Conservation (phyloP, 495 filamentous ascomycete species). For the Hyphodiscus hymeniophilus region DNA sequence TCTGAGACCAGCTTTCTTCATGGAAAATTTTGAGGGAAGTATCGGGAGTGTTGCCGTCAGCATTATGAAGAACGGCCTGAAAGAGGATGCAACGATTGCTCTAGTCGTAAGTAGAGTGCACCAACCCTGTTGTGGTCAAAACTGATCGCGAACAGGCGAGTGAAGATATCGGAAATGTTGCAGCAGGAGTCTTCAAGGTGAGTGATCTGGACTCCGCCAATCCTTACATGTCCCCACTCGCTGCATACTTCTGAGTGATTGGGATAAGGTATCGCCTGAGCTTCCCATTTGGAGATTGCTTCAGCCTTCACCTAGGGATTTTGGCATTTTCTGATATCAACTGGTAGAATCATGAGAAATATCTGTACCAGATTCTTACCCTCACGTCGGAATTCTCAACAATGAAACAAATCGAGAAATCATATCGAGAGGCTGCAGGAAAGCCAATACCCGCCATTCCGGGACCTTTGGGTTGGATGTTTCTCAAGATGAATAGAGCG, state of each 20-base stretch:
- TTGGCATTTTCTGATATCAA: background rate
- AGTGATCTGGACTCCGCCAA: too few species aligned
- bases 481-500: slow-evolving; percentile 20
- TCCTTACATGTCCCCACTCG: background rate
- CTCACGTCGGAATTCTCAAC: slow-evolving; percentile 23
- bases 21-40: slow-evolving; percentile 31
- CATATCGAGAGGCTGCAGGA: slow-evolving; percentile 19
- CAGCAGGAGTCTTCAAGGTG: slow-evolving; percentile 27
- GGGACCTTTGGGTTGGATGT: slow-evolving; percentile 12
- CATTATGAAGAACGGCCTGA: slow-evolving; percentile 23
- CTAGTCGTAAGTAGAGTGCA: slow-evolving; percentile 19
- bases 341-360: slow-evolving; percentile 23
- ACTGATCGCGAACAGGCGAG: slow-evolving; percentile 16
- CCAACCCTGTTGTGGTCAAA: background rate
- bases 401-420: slow-evolving; percentile 20
- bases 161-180: slow-evolving; percentile 32
- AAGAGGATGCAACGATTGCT: slow-evolving; percentile 23
- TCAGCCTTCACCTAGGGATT: background rate
- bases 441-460: slow-evolving; percentile 22
- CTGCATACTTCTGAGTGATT: background rate
- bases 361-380: slow-evolving; percentile 18
- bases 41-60: slow-evolving; percentile 21
- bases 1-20: slow-evolving; percentile 33
- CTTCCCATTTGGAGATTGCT: background rate
- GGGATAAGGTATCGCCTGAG: background rate